A percentile compares a stretch with the other conserved stretches of the same genome.
phyloP scores from a whole-genome alignment of 768 basidiomycete species.

The Suillus sp. region DNA sequence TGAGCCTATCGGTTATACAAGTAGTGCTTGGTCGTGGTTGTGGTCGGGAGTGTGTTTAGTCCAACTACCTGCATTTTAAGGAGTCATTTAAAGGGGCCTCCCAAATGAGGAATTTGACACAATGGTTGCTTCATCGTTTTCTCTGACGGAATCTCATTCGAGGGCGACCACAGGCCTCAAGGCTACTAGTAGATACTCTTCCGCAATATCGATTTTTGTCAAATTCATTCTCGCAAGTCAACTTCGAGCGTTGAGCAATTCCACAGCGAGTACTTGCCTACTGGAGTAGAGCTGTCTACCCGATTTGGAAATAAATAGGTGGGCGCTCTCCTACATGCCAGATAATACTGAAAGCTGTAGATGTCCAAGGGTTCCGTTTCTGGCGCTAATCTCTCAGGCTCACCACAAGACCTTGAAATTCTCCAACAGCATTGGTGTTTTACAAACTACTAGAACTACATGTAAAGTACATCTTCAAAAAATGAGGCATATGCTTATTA shows the following conservation, averaged over 20 bases:
- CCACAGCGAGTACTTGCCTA: background rate
- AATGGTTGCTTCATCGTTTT: background rate
- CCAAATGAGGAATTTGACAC: background rate
- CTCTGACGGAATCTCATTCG: background rate
- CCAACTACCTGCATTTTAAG: background rate
- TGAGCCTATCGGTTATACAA: background rate
- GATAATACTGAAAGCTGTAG: background rate
- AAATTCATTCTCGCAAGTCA: background rate
- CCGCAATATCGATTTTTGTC: background rate
- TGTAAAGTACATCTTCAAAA: background rate
- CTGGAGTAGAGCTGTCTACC: background rate
- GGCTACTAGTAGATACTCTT: background rate
- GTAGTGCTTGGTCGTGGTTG: background rate
- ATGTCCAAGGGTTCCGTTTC: background rate
- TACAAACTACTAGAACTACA: background rate
- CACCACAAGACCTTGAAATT: background rate
- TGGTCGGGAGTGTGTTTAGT: background rate
- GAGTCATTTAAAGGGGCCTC: background rate
- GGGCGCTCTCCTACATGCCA: too few species aligned
- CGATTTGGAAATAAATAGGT: background rate
- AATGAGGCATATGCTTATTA: background rate
- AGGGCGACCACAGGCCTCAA: background rate
- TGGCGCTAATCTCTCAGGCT: background rate
- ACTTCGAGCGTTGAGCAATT: background rate
- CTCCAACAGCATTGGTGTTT: background rate